These are phyloP conservation scores for Larix kaempferi DNA, from an alignment of 75 land plant genomes.

Conservation along the genomic window DNA sequence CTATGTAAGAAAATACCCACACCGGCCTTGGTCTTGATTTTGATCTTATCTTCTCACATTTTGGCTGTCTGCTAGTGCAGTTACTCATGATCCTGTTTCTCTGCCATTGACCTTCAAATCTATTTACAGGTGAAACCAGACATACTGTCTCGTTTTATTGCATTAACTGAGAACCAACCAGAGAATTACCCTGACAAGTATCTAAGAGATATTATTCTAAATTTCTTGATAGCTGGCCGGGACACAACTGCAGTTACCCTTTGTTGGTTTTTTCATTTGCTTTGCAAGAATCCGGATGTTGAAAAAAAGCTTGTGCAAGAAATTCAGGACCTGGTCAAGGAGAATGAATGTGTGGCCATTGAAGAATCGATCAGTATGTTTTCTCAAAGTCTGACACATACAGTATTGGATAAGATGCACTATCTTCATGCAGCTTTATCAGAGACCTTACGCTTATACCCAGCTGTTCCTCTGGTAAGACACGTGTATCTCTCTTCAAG, in stretches of 20 bases:
- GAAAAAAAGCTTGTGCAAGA: slow-evolving; percentile 35
- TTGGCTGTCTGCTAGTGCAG: neutral
- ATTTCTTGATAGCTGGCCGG: slow-evolving; percentile 72
- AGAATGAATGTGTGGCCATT: neutral
- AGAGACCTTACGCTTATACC: slow-evolving; percentile 84
- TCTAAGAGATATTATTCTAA: slow-evolving; percentile 63
- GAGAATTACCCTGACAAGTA: slow-evolving; percentile 25
- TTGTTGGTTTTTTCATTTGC: slow-evolving; percentile 74
- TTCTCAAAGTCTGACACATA: slow-evolving; percentile 1
- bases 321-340: slow-evolving; percentile 9
- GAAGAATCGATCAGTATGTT: neutral
- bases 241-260: slow-evolving; percentile 80
- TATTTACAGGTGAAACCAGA: slow-evolving; percentile 38
- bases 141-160: slow-evolving; percentile 64
- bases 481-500: neutral
- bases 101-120: neutral
- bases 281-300: slow-evolving; percentile 60
- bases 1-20: neutral
- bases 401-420: slow-evolving; percentile 35
- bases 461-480: slow-evolving; percentile 75
- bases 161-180: slow-evolving; percentile 32
- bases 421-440: slow-evolving; percentile 77
- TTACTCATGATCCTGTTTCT: neutral
- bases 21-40: neutral
- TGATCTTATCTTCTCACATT: neutral